These are phyloP conservation scores for Sapria himalayana DNA, from an alignment of 345 rosid species.

Conservation along the genomic window DNA sequence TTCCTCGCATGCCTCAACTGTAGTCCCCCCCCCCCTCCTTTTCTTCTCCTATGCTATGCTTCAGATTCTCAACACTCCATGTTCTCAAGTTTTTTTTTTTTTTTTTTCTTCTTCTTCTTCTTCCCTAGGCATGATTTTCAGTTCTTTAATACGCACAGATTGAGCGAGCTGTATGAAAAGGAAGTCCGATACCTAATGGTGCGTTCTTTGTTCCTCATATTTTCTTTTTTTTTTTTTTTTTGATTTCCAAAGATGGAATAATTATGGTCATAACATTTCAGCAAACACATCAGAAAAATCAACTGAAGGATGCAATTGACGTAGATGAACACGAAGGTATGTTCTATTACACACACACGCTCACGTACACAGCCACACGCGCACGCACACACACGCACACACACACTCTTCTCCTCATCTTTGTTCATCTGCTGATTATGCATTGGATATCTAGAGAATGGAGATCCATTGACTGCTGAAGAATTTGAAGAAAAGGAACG, in stretches of 20 bases:
- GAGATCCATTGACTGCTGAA: constrained; percentile 91
- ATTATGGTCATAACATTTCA: too few relatives aligned
- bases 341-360: too few relatives aligned
- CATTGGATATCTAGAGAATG: constrained; percentile 24
- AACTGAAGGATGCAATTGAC: constrained; percentile 78
- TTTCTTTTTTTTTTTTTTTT: neutral
- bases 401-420: neutral
- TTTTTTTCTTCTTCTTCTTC: too few relatives aligned
- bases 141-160: constrained; percentile 89
- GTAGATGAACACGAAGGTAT: constrained; percentile 96
- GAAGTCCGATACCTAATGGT: constrained; percentile 97
- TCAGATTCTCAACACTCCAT: constrained; percentile 3
- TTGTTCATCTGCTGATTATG: constrained; percentile 8
- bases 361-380: too few relatives aligned
- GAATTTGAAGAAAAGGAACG: constrained; percentile 92
- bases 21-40: constrained; percentile 16
- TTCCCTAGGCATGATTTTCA: constrained; percentile 89
- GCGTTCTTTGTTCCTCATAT: constrained; percentile 9
- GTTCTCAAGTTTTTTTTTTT: constrained; percentile 5
- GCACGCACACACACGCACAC: too few relatives aligned
- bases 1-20: constrained; percentile 99
- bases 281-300: constrained; percentile 98
- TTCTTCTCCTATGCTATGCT: neutral
- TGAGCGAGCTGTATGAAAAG: constrained; percentile 88
- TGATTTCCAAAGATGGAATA: too few relatives aligned